Percentiles rank a stretch among this genome's conserved stretches.
Evolutionary conservation across 805 yeast species (phyloP).

Genomic region (Henningerozyma blattae): DNA sequence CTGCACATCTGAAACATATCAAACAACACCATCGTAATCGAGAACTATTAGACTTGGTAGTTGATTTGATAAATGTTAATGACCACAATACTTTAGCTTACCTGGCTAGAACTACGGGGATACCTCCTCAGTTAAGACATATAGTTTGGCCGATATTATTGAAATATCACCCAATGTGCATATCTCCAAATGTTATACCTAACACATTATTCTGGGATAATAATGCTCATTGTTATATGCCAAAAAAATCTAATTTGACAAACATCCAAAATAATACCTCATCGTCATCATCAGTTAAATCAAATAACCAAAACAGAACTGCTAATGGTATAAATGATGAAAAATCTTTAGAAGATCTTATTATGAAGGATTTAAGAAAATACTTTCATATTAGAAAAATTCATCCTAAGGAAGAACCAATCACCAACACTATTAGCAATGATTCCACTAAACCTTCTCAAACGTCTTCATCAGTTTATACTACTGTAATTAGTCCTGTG

Average conservation of each 20-base stretch:
- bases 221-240: slow-evolving; percentile 7
- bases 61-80: slow-evolving; percentile 40
- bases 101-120: slow-evolving; percentile 71
- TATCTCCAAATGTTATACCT: slow-evolving; percentile 59
- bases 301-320: background rate
- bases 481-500: background rate
- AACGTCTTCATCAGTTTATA: background rate
- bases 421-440: slow-evolving; percentile 1
- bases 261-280: background rate
- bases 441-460: background rate
- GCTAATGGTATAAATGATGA: slow-evolving; percentile 12
- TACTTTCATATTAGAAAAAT: slow-evolving; percentile 32
- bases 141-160: slow-evolving; percentile 77
- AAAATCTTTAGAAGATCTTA: slow-evolving; percentile 18
- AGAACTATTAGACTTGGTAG: slow-evolving; percentile 35
- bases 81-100: slow-evolving; percentile 69
- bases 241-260: slow-evolving; percentile 1
- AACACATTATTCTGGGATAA: slow-evolving; percentile 28
- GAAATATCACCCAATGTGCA: slow-evolving; percentile 75
- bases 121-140: slow-evolving; percentile 72
- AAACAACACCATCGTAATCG: slow-evolving; percentile 19
- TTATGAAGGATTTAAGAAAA: slow-evolving; percentile 46
- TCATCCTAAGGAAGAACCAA: background rate
- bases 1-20: slow-evolving; percentile 14
- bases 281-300: background rate